Evolutionary conservation across 169 alveolate species (phyloP), one percentile per base, ranked within the genome.

Genomic region (Plasmodium blacklocki): DNA sequence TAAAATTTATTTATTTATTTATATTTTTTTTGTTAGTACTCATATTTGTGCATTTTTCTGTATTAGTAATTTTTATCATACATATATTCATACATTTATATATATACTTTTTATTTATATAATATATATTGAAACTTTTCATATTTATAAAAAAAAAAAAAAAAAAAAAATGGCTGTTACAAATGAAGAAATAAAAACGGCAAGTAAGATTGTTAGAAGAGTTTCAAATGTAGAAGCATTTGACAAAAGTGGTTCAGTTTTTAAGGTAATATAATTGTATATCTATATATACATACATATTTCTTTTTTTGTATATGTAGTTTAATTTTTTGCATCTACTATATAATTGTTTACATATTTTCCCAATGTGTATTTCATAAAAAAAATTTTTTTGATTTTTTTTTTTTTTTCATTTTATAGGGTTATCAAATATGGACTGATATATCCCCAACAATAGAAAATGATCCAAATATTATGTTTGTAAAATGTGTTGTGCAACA

Each of bases 341-440:
- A 12, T 54, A n/a, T 12, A 29, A 19, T 14, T 1, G 23, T 60
- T 63, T 75, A 19, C 29, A 75, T 45, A 21, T 60, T 75, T 45
- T 14, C 23, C 64, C 32, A 49, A 29, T 19, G 18, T 62, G 59
- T 29, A 73, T 26, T 26, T 11, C 9, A 18, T 11, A 39, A 39
- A 39, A 39, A 39, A 39, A 5, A 1, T 39, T 39, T 39, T 39
- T 14, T 62, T 32, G n/a, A n/a, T 2, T 49, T 63, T 64, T 67
- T 32, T 29, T 49, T 32, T 72, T 71, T 59, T 85, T 11, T 32
- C 26, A 50, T 66, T 45, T 54, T 52, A 11, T 78, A 97, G 97
- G 98, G 98, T 12, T 93, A 95, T 60, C 96, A 93, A 88, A 93
- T 97, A 32, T 97, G 98, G 98, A 93, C 98, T 39, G 98, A 96